phyloP scores from a whole-genome alignment of 305 asterid species.

The Solanum chacoense region DNA sequence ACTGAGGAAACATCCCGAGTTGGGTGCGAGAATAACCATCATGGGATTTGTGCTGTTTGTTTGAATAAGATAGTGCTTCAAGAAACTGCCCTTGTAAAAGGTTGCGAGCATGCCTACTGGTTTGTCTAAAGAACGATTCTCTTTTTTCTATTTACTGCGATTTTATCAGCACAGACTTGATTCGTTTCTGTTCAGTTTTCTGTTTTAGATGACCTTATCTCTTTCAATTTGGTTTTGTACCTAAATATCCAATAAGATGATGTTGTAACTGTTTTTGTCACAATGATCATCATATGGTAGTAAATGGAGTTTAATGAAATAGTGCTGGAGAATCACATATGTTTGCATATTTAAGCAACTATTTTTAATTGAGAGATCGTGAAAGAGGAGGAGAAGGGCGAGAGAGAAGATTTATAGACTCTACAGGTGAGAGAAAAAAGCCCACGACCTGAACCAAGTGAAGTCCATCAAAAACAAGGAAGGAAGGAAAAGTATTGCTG shows the following conservation, averaged over 20 bases:
- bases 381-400: neutral
- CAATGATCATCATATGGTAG: neutral
- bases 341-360: neutral
- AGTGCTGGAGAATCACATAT: neutral
- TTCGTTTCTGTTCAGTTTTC: neutral
- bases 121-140: constrained; percentile 25
- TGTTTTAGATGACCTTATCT: neutral
- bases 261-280: neutral
- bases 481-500: neutral
- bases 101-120: constrained; percentile 98
- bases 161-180: neutral
- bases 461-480: neutral
- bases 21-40: constrained; percentile 32
- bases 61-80: constrained; percentile 54
- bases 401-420: neutral
- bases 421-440: neutral
- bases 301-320: neutral
- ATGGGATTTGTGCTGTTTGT: constrained; percentile 72
- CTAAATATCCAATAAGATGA: neutral
- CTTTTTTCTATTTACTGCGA: constrained; percentile 1
- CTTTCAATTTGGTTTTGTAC: neutral
- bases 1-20: constrained; percentile 24
- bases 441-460: neutral
- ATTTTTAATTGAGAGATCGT: neutral
- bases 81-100: constrained; percentile 84